Base-by-base conservation (phyloP, 2,329 filamentous ascomycete genomes). In the Trichoderma harzianum region DNA sequence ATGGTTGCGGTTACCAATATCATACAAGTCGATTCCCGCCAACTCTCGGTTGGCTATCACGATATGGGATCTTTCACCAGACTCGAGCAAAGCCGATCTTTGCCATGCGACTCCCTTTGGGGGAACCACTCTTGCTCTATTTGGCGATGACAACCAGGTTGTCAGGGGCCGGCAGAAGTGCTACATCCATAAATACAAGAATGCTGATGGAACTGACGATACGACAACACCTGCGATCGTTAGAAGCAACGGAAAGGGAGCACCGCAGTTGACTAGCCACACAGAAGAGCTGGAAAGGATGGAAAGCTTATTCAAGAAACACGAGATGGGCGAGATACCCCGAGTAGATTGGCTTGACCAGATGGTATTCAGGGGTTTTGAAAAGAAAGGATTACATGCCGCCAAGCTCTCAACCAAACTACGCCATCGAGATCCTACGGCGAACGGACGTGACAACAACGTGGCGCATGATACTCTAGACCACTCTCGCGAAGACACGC, bases 291-390 rank as follows among this genome's bases (percentile, higher is more conserved):
- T 98, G 73, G 94, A 98, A 77, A 88, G 96, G 21, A 88, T 99
- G 76, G 95, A 98, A 78, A 91, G 90, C 69, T 82, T 98, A 26
- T 92, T 99, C 79, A 99, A 99, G 83, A 97, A 97, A 82, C 96
- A 98, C 78, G 97, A 99, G 79, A 97, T 98, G 92, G 95, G 94
- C 21, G 96, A 99, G 79, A 95, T 99, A 30, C 91, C 93, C 0
- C 90, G 94, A 18, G 92, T 97, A 62, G 93, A 97, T 77, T 99
- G 96, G 97, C 88, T 99, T 57, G 96, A 99, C 80, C 93, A 96
- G 78, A 87, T 98, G 76, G 95, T 98, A 3, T 99, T 97, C 79
- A 91, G 95, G 53, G 92, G 92, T 66, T 91, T 97, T 72, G 95
- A 97, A 83, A 96, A 93, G 82, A 87, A 90, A 72, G 89, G 91